A percentile compares a stretch with the other conserved stretches of the same genome.
phyloP scores from a whole-genome alignment of 2,329 filamentous ascomycete genomes.

The Talaromyces atroroseus region DNA sequence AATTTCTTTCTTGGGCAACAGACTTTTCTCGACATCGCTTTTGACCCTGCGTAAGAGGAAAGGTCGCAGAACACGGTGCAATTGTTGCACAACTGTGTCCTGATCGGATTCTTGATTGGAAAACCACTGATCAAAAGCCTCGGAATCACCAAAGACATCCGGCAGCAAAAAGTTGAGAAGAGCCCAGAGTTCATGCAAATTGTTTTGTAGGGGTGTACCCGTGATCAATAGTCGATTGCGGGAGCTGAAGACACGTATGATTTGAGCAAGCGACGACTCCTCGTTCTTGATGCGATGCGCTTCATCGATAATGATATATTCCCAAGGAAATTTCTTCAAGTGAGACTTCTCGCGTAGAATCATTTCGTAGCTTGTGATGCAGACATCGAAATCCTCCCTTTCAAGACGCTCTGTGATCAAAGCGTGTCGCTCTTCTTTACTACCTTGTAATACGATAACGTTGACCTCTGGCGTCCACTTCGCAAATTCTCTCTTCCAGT shows the following conservation, averaged over 20 bases:
- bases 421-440: constrained; percentile 83
- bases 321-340: constrained; percentile 96
- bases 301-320: constrained; percentile 99
- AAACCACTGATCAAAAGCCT: constrained; percentile 98
- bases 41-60: constrained; percentile 96
- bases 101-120: constrained; percentile 84
- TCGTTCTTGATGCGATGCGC: constrained; percentile 99
- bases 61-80: constrained; percentile 86
- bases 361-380: constrained; percentile 99
- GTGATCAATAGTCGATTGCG: constrained; percentile 93
- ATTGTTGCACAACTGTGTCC: constrained; percentile 90
- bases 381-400: constrained; percentile 94
- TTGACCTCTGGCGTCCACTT: constrained; percentile 95
- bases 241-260: constrained; percentile 93
- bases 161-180: constrained; percentile 96
- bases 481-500: constrained; percentile 93
- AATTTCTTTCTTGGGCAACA: constrained; percentile 94
- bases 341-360: constrained; percentile 91
- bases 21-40: constrained; percentile 94
- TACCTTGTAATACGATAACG: constrained; percentile 86
- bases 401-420: constrained; percentile 89
- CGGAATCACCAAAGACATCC: constrained; percentile 93
- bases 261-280: constrained; percentile 91
- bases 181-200: constrained; percentile 95
- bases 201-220: constrained; percentile 94